phyloP scores from a whole-genome alignment of 192 early-diverging fungal species.

The Coemansia sp. region DNA sequence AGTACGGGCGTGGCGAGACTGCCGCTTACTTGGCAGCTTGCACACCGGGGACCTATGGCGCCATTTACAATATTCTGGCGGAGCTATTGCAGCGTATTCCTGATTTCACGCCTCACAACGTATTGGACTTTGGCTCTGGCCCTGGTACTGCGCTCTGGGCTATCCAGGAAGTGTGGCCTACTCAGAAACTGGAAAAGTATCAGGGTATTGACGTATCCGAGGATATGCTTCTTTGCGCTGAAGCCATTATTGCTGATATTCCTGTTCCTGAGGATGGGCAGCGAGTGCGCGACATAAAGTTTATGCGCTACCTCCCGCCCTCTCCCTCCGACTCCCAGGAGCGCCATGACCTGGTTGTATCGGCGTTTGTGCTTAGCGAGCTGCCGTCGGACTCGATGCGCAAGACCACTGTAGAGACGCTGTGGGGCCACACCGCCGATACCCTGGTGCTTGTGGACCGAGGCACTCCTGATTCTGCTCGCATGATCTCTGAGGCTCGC shows the following conservation, averaged over 20 bases:
- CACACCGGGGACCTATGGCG: slow-evolving; percentile 64
- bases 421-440: slow-evolving; percentile 81
- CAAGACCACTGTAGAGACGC: slow-evolving; percentile 60
- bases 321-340: neutral
- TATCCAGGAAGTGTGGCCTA: slow-evolving; percentile 57
- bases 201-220: slow-evolving; percentile 76
- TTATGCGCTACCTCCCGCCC: slow-evolving; percentile 66
- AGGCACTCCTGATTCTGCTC: slow-evolving; percentile 71
- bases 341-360: slow-evolving; percentile 69
- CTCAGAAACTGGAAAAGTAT: slow-evolving; percentile 36
- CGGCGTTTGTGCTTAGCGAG: slow-evolving; percentile 72
- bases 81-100: slow-evolving; percentile 66
- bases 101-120: slow-evolving; percentile 55
- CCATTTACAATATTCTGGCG: slow-evolving; percentile 62
- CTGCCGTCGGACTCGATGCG: slow-evolving; percentile 66
- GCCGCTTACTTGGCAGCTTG: slow-evolving; percentile 69
- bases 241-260: slow-evolving; percentile 41
- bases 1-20: slow-evolving; percentile 70
- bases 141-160: slow-evolving; percentile 85
- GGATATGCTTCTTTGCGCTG: slow-evolving; percentile 70
- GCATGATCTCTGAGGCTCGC: slow-evolving; percentile 66
- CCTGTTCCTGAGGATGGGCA: neutral
- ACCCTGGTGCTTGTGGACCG: slow-evolving; percentile 80
- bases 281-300: slow-evolving; percentile 30
- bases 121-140: slow-evolving; percentile 82